A percentile compares a stretch with the other conserved stretches of the same genome.
phyloP scores from a whole-genome alignment of 805 yeast species.

The Kluyveromyces siamensis region DNA sequence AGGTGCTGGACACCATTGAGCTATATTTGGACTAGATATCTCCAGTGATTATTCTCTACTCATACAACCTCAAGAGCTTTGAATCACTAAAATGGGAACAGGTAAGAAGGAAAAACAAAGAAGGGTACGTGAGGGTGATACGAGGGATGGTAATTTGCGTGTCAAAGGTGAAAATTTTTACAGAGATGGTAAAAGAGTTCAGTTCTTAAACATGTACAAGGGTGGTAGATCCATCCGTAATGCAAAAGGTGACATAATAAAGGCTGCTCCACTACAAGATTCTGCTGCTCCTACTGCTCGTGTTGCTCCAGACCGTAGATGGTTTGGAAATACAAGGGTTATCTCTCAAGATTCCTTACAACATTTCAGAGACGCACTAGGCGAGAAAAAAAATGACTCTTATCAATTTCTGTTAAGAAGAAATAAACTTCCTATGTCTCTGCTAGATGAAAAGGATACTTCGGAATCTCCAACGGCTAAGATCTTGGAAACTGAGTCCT shows the following conservation, averaged over 20 bases:
- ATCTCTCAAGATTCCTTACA: slow-evolving; percentile 93
- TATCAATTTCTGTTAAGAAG: slow-evolving; percentile 82
- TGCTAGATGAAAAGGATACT: slow-evolving; percentile 79
- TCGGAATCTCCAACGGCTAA: slow-evolving; percentile 67
- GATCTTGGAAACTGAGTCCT: slow-evolving; percentile 84
- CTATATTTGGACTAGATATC: no score
- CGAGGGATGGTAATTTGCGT: slow-evolving; percentile 82
- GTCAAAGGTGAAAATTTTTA: slow-evolving; percentile 97
- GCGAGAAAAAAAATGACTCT: slow-evolving; percentile 70
- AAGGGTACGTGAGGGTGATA: slow-evolving; percentile 71
- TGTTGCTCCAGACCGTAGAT: slow-evolving; percentile 90
- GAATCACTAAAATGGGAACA: slow-evolving; percentile 60
- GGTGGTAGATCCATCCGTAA: slow-evolving; percentile 82
- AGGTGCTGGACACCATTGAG: neutral
- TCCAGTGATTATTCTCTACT: neutral
- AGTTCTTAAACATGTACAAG: slow-evolving; percentile 86
- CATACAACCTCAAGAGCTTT: neutral
- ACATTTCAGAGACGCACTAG: slow-evolving; percentile 91
- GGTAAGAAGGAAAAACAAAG: slow-evolving; percentile 87
- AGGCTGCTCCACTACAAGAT: slow-evolving; percentile 83
- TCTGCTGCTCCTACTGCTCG: slow-evolving; percentile 85
- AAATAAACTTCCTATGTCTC: slow-evolving; percentile 92
- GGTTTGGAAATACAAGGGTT: slow-evolving; percentile 97
- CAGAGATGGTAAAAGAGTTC: slow-evolving; percentile 86
- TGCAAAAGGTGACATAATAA: slow-evolving; percentile 76